These are phyloP conservation scores for Wilcoxina mikolae DNA, from an alignment of 495 filamentous ascomycete species.

Conservation along the genomic window DNA sequence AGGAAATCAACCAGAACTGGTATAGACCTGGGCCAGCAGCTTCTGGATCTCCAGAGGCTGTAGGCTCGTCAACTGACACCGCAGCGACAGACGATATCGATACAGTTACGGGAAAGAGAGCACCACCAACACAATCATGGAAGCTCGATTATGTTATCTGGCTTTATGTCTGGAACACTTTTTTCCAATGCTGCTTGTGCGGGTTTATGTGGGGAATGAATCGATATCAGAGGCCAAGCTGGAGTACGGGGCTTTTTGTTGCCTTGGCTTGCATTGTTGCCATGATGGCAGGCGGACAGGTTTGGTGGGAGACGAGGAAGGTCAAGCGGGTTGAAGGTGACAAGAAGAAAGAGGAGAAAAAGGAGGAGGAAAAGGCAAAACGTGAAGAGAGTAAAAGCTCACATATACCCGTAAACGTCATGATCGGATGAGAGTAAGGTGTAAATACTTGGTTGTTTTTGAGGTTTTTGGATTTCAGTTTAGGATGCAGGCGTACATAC, in stretches of 20 bases:
- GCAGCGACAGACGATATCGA: background rate
- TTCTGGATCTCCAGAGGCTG: slow-evolving; percentile 34
- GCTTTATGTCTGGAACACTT: slow-evolving; percentile 58
- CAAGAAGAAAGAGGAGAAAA: slow-evolving; percentile 34
- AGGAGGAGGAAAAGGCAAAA: background rate
- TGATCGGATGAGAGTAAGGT: too few relatives aligned
- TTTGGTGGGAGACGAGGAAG: slow-evolving; percentile 47
- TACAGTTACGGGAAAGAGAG: slow-evolving; percentile 43
- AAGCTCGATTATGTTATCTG: slow-evolving; percentile 69
- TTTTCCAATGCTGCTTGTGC: slow-evolving; percentile 54
- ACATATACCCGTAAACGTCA: too few relatives aligned
- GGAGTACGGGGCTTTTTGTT: slow-evolving; percentile 62
- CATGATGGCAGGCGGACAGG: slow-evolving; percentile 52
- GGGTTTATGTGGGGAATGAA: slow-evolving; percentile 71
- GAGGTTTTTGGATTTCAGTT: too few relatives aligned
- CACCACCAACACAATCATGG: slow-evolving; percentile 52
- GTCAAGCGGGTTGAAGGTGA: slow-evolving; percentile 53
- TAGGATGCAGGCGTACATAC: too few relatives aligned
- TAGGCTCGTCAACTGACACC: background rate
- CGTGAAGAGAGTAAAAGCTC: too few relatives aligned
- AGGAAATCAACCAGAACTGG: slow-evolving; percentile 54
- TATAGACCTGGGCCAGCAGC: slow-evolving; percentile 34
- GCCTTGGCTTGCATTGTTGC: slow-evolving; percentile 53
- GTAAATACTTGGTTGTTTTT: too few relatives aligned
- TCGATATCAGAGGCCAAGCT: slow-evolving; percentile 51